Evolutionary conservation across 306 rosid species (phyloP).

Genomic region (Rosa chinensis): DNA sequence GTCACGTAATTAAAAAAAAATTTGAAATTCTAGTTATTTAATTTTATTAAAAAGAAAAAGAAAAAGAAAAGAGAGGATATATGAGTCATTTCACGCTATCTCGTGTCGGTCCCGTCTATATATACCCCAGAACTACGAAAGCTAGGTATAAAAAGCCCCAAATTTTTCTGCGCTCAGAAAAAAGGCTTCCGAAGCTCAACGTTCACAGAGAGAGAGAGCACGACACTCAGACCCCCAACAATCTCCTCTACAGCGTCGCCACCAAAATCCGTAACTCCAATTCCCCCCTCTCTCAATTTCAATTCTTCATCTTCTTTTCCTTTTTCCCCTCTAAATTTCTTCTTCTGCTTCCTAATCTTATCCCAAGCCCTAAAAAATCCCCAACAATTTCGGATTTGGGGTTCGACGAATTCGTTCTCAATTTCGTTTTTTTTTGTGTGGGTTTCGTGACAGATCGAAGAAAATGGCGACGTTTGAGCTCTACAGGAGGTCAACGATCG

Average conservation of each 20-base stretch:
- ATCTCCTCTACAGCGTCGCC: constrained; percentile 25
- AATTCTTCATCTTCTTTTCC: too few species aligned
- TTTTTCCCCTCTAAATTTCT: too few species aligned
- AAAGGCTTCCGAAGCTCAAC: constrained; percentile 37
- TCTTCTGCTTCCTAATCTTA: not conserved
- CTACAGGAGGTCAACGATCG: constrained; percentile 86
- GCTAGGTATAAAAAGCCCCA: constrained; percentile 84
- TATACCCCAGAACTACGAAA: constrained; percentile 61
- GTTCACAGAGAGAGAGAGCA: constrained; percentile 23
- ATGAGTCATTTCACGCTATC: constrained; percentile 14
- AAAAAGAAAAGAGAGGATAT: constrained; percentile 21
- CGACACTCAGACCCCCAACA: not conserved
- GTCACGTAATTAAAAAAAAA: too few species aligned
- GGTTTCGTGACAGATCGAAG: constrained; percentile 45
- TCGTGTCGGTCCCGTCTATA: constrained; percentile 48
- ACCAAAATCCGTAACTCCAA: constrained; percentile 13
- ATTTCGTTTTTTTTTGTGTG: not conserved
- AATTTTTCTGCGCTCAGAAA: constrained; percentile 52
- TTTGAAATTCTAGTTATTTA: too few species aligned
- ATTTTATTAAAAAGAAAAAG: not conserved
- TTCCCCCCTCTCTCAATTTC: not conserved
- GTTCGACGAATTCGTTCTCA: not conserved
- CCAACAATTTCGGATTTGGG: not conserved
- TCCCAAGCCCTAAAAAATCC: not conserved
- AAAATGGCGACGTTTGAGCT: constrained; percentile 91